Conservation (phyloP, 2,329 filamentous ascomycete genomes). For the Hymenoscyphus infarciens region DNA sequence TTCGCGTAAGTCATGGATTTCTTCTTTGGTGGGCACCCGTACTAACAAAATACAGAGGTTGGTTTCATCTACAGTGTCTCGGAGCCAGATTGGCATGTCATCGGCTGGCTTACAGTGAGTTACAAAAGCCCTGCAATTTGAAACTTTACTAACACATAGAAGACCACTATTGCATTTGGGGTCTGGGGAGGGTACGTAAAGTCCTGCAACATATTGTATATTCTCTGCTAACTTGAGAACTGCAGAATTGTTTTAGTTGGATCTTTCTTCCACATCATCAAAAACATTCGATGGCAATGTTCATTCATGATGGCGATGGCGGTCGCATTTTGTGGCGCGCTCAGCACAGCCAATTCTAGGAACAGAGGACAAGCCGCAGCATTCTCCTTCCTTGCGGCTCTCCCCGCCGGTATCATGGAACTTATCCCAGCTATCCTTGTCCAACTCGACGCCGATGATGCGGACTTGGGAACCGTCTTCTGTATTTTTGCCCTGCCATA, state of each 20-base stretch:
- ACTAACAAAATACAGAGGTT: neutral
- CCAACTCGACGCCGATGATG: neutral
- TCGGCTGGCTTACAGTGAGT: neutral
- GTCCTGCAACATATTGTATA: neutral
- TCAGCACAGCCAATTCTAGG: neutral
- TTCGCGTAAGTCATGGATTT: neutral
- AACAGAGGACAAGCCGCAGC: neutral
- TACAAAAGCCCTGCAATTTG: neutral
- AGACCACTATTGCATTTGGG: neutral
- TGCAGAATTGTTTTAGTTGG: neutral
- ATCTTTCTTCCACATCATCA: neutral
- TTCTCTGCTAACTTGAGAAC: neutral
- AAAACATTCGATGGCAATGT: neutral
- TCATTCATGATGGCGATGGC: neutral
- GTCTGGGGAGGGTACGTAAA: neutral
- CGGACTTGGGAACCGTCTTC: neutral
- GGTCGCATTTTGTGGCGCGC: neutral
- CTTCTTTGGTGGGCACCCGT: neutral
- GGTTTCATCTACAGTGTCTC: neutral
- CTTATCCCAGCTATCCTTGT: slow-evolving; percentile 1
- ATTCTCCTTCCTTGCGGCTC: neutral
- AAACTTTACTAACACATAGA: neutral
- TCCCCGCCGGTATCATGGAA: slow-evolving; percentile 2
- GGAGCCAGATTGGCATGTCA: neutral
- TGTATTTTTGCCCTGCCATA: neutral